phyloP scores from a whole-genome alignment of 768 basidiomycete species.

The Podaxis sp. region DNA sequence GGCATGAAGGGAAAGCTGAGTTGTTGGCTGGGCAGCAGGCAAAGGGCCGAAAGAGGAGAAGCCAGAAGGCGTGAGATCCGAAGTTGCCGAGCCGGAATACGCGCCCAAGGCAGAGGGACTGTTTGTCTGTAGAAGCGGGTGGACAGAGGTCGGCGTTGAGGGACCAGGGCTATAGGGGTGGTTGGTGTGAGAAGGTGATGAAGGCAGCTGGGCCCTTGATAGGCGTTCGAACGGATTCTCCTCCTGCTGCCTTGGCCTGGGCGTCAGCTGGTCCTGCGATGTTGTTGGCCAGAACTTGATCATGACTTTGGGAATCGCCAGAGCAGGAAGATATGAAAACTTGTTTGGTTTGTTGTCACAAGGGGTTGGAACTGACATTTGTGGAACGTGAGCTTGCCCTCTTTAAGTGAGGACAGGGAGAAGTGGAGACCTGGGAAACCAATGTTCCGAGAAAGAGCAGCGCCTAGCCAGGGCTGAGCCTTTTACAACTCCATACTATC shows the following conservation, averaged over 20 bases:
- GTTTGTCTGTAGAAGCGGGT: conserved; percentile 31
- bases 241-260: conserved; percentile 38
- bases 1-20: conserved; percentile 75
- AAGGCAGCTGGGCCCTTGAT: not conserved
- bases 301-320: conserved; percentile 31
- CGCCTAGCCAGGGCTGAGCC: not conserved
- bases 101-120: conserved; percentile 23
- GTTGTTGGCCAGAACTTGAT: conserved; percentile 63
- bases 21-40: conserved; percentile 50
- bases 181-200: conserved; percentile 5
- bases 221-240: conserved; percentile 59
- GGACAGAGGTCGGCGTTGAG: conserved; percentile 29
- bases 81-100: conserved; percentile 32
- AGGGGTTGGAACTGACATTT: not conserved
- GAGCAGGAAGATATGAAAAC: conserved; percentile 6
- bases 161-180: conserved; percentile 15
- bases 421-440: not conserved
- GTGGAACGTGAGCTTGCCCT: conserved; percentile 9
- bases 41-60: conserved; percentile 44
- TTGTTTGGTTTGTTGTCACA: not conserved
- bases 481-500: not conserved
- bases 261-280: conserved; percentile 56
- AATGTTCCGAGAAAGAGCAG: not conserved
- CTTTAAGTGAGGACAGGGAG: not conserved
- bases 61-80: conserved; percentile 37